Conservation (phyloP, 2,329 filamentous ascomycete genomes). For the Colletotrichum sp. region DNA sequence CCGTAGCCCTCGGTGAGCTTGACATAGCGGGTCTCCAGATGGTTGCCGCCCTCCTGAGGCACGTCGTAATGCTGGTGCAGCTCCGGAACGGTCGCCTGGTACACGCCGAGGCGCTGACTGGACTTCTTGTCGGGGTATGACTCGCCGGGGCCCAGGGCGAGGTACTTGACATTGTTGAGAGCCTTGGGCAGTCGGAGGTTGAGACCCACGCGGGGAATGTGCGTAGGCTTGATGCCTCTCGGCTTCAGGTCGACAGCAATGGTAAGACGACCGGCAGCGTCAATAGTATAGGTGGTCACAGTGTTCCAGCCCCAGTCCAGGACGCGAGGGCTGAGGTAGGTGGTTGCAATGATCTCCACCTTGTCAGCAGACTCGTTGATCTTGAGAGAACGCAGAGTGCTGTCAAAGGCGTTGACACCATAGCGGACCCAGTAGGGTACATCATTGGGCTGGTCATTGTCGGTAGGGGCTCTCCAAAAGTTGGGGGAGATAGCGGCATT, state of each 20-base stretch:
- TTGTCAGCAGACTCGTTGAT: slow-evolving; percentile 29
- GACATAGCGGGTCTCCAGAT: slow-evolving; percentile 64
- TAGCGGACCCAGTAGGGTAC: slow-evolving; percentile 62
- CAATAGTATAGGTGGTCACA: slow-evolving; percentile 56
- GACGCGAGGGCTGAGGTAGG: slow-evolving; percentile 61
- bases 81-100: slow-evolving; percentile 44
- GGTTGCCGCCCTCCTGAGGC: slow-evolving; percentile 71
- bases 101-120: slow-evolving; percentile 58
- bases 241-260: slow-evolving; percentile 49
- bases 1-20: slow-evolving; percentile 33
- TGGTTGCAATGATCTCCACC: slow-evolving; percentile 45
- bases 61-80: slow-evolving; percentile 67
- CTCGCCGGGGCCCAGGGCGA: slow-evolving; percentile 67
- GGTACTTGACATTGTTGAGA: slow-evolving; percentile 59
- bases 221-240: slow-evolving; percentile 53
- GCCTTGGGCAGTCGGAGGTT: slow-evolving; percentile 53
- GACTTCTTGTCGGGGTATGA: slow-evolving; percentile 66
- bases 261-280: slow-evolving; percentile 43
- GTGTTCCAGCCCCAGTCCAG: slow-evolving; percentile 63
- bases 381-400: slow-evolving; percentile 47
- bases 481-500: slow-evolving; percentile 44
- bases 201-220: slow-evolving; percentile 66
- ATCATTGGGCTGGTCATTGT: slow-evolving; percentile 64
- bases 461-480: slow-evolving; percentile 69
- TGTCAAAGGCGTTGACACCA: slow-evolving; percentile 50